phyloP scores from a whole-genome alignment of 306 rosid species.

The Quercus suber region DNA sequence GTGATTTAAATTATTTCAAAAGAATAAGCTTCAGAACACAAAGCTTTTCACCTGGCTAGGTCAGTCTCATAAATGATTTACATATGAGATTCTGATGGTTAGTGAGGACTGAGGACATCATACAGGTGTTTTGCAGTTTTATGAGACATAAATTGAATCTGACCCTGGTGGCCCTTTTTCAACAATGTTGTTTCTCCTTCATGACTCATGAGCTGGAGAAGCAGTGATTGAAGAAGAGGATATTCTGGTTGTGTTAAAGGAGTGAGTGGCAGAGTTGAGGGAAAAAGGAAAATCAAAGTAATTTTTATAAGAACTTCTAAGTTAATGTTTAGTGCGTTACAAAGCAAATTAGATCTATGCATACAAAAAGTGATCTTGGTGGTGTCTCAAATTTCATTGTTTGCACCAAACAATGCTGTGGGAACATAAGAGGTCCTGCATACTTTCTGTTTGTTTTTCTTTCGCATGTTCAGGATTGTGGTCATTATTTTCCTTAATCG shows the following conservation, averaged over 20 bases:
- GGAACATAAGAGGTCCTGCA: background rate
- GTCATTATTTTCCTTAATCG: conserved; percentile 22
- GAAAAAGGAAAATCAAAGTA: background rate
- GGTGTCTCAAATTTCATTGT: background rate
- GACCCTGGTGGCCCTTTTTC: background rate
- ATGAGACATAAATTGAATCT: background rate
- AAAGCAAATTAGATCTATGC: conserved; percentile 1
- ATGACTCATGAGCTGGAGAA: background rate
- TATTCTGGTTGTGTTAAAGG: background rate
- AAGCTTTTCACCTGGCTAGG: too few relatives aligned
- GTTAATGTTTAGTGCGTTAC: background rate
- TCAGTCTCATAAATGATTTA: background rate
- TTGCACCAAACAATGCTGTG: background rate
- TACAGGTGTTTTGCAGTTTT: background rate
- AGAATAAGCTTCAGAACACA: too few relatives aligned
- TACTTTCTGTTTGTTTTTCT: background rate
- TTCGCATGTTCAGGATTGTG: background rate
- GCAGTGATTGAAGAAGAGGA: background rate
- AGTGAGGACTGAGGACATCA: background rate
- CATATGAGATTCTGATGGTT: background rate
- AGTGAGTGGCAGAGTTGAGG: background rate
- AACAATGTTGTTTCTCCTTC: background rate
- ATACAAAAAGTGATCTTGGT: conserved; percentile 9
- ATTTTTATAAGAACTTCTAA: background rate
- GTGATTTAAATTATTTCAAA: background rate